Percentiles rank a stretch among this genome's conserved stretches.
These are phyloP conservation scores for Fusarium hostae DNA, from an alignment of 2,329 filamentous ascomycete genomes.

Conservation along the genomic window DNA sequence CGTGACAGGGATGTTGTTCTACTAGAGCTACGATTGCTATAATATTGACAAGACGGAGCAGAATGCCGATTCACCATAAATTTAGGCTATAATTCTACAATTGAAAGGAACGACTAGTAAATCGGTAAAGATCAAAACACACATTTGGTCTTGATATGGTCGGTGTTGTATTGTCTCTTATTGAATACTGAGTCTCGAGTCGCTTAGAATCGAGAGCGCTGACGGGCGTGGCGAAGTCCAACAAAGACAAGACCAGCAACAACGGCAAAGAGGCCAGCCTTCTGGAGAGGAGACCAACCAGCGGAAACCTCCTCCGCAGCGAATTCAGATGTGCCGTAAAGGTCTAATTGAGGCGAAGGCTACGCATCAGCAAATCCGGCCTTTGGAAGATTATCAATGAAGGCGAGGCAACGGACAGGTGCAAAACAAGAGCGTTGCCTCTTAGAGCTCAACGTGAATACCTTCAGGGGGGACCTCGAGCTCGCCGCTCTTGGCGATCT, in stretches of 20 bases:
- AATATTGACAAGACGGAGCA: background rate
- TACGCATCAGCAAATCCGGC: conserved; percentile 51
- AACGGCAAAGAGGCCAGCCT: conserved; percentile 37
- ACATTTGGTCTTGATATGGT: conserved; percentile 4
- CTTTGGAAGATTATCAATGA: conserved; percentile 21
- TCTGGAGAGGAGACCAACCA: conserved; percentile 40
- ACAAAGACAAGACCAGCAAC: conserved; percentile 37
- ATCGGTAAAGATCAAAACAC: background rate
- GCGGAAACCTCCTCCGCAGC: conserved; percentile 25
- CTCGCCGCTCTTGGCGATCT: conserved; percentile 86
- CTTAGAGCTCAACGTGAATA: conserved; percentile 90
- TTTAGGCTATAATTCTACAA: background rate
- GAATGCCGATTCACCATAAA: background rate
- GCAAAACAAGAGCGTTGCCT: conserved; percentile 40
- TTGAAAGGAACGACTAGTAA: background rate
- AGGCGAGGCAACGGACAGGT: conserved; percentile 38
- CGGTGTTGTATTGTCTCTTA: conserved; percentile 27
- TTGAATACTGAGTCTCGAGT: conserved; percentile 1
- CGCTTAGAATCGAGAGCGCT: conserved; percentile 34
- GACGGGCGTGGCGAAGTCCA: conserved; percentile 37
- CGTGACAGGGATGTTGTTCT: conserved; percentile 45
- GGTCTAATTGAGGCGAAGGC: conserved; percentile 42
- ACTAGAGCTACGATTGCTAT: background rate
- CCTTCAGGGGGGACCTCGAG: conserved; percentile 86
- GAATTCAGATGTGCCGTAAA: conserved; percentile 42